Evolutionary conservation across 352 stramenopile species (phyloP).

Genomic region (Phytophthora pisi): DNA sequence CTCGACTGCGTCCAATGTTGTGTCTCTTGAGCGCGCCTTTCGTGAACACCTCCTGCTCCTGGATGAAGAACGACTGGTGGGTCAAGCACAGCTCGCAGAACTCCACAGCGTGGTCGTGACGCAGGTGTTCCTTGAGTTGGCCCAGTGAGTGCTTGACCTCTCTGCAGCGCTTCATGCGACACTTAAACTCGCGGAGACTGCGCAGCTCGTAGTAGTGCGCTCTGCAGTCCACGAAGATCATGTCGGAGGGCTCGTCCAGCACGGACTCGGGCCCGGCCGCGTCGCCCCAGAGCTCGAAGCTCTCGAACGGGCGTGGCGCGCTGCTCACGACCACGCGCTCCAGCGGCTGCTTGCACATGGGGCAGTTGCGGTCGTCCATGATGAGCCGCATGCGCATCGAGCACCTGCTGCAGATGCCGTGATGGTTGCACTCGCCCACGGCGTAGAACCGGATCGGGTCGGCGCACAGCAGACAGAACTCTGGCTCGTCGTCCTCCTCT

Average conservation of each 20-base stretch:
- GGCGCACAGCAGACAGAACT: slow-evolving; percentile 70
- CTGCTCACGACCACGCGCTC: slow-evolving; percentile 72
- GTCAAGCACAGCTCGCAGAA: slow-evolving; percentile 82
- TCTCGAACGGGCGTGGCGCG: slow-evolving; percentile 53
- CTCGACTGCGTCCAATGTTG: slow-evolving; percentile 57
- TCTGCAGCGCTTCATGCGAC: slow-evolving; percentile 65
- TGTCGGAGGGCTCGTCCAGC: slow-evolving; percentile 74
- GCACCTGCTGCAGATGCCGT: slow-evolving; percentile 83
- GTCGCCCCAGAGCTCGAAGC: slow-evolving; percentile 82
- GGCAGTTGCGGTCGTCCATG: slow-evolving; percentile 79
- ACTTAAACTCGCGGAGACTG: slow-evolving; percentile 66
- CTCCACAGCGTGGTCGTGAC: slow-evolving; percentile 63
- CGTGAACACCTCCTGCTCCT: slow-evolving; percentile 82
- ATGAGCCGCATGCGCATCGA: slow-evolving; percentile 82
- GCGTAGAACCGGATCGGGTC: slow-evolving; percentile 74
- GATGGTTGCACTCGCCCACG: slow-evolving; percentile 80
- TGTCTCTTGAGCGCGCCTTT: slow-evolving; percentile 74
- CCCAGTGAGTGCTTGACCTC: slow-evolving; percentile 57
- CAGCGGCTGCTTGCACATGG: slow-evolving; percentile 80
- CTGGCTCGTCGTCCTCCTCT: slow-evolving; percentile 27
- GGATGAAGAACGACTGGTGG: slow-evolving; percentile 83
- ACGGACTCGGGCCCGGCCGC: slow-evolving; percentile 63
- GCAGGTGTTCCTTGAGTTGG: slow-evolving; percentile 76
- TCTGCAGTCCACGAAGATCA: slow-evolving; percentile 78
- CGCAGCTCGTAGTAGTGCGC: slow-evolving; percentile 64